phyloP scores from a whole-genome alignment of 768 basidiomycete genomes.

The Lactarius sanguifluus region DNA sequence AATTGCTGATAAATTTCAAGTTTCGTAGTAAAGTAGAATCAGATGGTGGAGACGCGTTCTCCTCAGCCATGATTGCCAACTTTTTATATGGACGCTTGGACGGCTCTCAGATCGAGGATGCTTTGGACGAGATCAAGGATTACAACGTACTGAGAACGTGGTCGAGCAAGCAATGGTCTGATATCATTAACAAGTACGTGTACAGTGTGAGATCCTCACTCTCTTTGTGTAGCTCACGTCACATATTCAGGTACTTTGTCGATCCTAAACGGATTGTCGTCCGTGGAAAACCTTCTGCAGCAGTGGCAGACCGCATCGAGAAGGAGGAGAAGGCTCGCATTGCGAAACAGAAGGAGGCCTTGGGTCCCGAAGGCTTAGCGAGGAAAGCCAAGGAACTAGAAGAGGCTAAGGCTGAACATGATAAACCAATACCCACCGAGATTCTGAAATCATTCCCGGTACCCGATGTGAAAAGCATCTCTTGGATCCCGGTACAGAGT shows the following conservation, averaged over 20 bases:
- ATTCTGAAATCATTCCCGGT: slow-evolving; percentile 86
- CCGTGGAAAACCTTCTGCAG: slow-evolving; percentile 84
- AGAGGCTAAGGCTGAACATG: slow-evolving; percentile 84
- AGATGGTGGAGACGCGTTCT: slow-evolving; percentile 78
- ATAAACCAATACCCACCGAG: slow-evolving; percentile 74
- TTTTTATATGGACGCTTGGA: slow-evolving; percentile 83
- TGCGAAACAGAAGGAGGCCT: slow-evolving; percentile 58
- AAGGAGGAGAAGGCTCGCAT: slow-evolving; percentile 77
- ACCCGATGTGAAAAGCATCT: slow-evolving; percentile 85
- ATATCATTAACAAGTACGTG: slow-evolving; percentile 68
- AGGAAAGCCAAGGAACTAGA: slow-evolving; percentile 67
- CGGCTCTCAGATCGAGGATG: slow-evolving; percentile 70
- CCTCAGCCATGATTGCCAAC: slow-evolving; percentile 72
- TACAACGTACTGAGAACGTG: slow-evolving; percentile 68
- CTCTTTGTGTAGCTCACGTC: neutral
- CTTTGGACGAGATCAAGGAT: slow-evolving; percentile 77
- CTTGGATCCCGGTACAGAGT: slow-evolving; percentile 82
- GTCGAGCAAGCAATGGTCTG: slow-evolving; percentile 74
- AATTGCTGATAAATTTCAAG: slow-evolving; percentile 39
- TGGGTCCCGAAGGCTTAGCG: slow-evolving; percentile 82
- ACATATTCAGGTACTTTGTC: slow-evolving; percentile 66
- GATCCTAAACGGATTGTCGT: slow-evolving; percentile 73
- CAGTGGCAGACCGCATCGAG: slow-evolving; percentile 77
- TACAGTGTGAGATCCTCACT: slow-evolving; percentile 1
- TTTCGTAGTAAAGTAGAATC: slow-evolving; percentile 83